Percentiles rank a stretch among this genome's conserved stretches.
These are phyloP conservation scores for Penicillium argentinense DNA, from an alignment of 495 filamentous ascomycete genomes.

Conservation along the genomic window DNA sequence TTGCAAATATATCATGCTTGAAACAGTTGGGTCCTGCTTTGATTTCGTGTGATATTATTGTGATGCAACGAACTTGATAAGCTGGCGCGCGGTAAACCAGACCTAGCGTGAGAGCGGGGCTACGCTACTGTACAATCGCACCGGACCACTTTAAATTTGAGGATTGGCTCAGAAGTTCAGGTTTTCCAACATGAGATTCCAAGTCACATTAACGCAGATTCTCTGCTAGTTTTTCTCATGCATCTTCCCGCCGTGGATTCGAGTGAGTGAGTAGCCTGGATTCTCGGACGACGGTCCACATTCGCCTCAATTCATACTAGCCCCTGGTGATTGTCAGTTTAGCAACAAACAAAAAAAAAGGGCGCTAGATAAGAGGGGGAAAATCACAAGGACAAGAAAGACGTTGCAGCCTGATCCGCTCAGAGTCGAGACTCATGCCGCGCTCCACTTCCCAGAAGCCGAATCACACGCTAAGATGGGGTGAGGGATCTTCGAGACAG, in stretches of 20 bases:
- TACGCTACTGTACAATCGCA: neutral
- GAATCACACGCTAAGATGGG: slow-evolving; percentile 25
- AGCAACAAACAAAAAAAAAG: neutral
- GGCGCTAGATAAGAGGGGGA: neutral
- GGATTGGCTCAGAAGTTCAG: too few species aligned
- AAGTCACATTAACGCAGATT: too few species aligned
- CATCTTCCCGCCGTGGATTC: neutral
- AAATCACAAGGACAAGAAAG: neutral
- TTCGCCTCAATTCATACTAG: too few species aligned
- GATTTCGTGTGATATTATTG: slow-evolving; percentile 5
- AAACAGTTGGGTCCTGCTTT: neutral
- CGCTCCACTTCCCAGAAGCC: slow-evolving; percentile 14
- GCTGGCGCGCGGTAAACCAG: slow-evolving; percentile 18
- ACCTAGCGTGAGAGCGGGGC: neutral
- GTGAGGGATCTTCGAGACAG: slow-evolving; percentile 13
- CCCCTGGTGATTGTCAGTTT: neutral
- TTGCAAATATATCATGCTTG: neutral
- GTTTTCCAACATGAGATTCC: too few species aligned
- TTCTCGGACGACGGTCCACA: too few species aligned
- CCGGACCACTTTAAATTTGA: too few species aligned
- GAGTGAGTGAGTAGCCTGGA: neutral
- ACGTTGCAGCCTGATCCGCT: neutral
- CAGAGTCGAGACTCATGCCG: slow-evolving; percentile 19
- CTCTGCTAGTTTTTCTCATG: too few species aligned
- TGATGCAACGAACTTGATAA: slow-evolving; percentile 1